phyloP scores from a whole-genome alignment of 2,329 filamentous ascomycete species.

The Sporothrix phasma region DNA sequence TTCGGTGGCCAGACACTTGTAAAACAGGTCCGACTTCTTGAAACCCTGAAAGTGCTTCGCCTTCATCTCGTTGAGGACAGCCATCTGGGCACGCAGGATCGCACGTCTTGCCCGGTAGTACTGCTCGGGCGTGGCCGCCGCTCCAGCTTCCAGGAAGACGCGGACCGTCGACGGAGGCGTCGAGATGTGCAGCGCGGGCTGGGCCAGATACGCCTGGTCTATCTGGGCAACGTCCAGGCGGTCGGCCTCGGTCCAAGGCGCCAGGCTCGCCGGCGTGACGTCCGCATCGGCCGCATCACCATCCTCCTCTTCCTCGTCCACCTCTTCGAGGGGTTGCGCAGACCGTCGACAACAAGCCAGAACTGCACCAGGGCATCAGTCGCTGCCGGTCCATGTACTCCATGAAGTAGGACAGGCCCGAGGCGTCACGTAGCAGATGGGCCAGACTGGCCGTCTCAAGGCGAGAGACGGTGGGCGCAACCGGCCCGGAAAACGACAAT shows the following conservation, averaged over 20 bases:
- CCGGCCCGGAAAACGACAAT: background rate
- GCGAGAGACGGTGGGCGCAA: conserved; percentile 40
- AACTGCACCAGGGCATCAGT: conserved; percentile 90
- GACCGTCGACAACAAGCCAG: conserved; percentile 95
- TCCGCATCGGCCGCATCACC: conserved; percentile 58
- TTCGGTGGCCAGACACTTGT: conserved; percentile 88
- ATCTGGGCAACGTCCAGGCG: conserved; percentile 84
- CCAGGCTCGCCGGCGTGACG: conserved; percentile 50
- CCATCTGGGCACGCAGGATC: conserved; percentile 72
- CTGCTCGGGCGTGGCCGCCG: conserved; percentile 64
- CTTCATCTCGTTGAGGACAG: conserved; percentile 76
- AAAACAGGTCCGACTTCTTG: conserved; percentile 87
- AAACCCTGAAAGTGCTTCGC: conserved; percentile 72
- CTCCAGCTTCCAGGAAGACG: conserved; percentile 69
- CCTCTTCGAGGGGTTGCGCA: conserved; percentile 91
- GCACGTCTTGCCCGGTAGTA: conserved; percentile 75
- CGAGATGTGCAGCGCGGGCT: conserved; percentile 69
- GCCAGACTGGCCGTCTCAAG: conserved; percentile 67
- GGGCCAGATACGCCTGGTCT: conserved; percentile 77
- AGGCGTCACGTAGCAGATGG: conserved; percentile 81
- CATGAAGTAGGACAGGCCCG: conserved; percentile 96
- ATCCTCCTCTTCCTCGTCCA: conserved; percentile 61
- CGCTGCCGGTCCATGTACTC: conserved; percentile 94
- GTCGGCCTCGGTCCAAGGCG: conserved; percentile 73
- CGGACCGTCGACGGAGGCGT: conserved; percentile 62